Percentiles rank a stretch among this genome's conserved stretches.
phyloP scores from a whole-genome alignment of 768 basidiomycete species.

The Amanita polypyramis region DNA sequence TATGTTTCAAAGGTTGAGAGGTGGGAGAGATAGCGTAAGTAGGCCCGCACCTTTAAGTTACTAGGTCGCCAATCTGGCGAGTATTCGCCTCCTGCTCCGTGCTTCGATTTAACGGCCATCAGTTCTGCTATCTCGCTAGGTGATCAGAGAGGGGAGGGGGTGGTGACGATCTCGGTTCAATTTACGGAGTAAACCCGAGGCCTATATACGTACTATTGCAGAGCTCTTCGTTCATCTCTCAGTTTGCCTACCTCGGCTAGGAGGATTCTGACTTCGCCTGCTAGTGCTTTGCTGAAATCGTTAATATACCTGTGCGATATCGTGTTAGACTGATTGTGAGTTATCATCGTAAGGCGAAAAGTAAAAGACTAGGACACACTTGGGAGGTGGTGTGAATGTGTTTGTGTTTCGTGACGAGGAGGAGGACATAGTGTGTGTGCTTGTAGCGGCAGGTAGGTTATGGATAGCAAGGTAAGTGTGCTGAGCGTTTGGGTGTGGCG shows the following conservation, averaged over 20 bases:
- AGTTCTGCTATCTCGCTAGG: conserved; percentile 75
- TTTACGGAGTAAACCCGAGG: neutral
- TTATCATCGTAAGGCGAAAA: neutral
- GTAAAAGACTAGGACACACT: conserved; percentile 6
- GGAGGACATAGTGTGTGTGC: no score
- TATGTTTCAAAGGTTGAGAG: neutral
- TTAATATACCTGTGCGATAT: conserved; percentile 45
- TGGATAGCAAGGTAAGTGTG: no score
- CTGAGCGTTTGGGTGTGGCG: neutral
- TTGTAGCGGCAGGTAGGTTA: no score
- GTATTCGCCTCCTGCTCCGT: conserved; percentile 72
- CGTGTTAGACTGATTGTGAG: neutral
- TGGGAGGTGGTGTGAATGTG: conserved; percentile 9
- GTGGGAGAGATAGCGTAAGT: conserved; percentile 3
- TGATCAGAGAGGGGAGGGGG: neutral
- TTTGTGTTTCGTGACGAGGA: conserved; percentile 6
- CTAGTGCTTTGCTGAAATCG: conserved; percentile 77
- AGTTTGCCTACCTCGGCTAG: conserved; percentile 74
- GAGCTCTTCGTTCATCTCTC: conserved; percentile 59
- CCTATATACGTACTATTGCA: conserved; percentile 56
- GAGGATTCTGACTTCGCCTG: conserved; percentile 69
- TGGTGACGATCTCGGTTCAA: neutral
- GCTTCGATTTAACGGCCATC: conserved; percentile 76
- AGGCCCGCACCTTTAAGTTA: conserved; percentile 18
- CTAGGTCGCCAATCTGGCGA: conserved; percentile 64